These are phyloP conservation scores for Syzygium syzygioides DNA, from an alignment of 441 rosid genomes.

Conservation along the genomic window DNA sequence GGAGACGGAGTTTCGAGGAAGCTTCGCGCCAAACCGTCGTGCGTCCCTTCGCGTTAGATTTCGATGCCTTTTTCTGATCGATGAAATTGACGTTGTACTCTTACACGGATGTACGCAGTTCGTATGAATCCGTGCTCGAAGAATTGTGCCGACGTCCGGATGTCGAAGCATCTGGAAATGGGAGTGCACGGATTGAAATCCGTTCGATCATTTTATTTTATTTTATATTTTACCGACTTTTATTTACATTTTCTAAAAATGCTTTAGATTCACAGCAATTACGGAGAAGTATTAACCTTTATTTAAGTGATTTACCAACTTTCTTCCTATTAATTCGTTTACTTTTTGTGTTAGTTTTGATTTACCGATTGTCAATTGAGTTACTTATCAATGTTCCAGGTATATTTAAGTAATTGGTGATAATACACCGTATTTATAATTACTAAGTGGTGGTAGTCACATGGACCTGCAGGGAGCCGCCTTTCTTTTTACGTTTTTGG, in stretches of 20 bases:
- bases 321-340: not conserved
- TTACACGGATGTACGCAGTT: not conserved
- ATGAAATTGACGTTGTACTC: not conserved
- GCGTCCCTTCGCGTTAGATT: not conserved
- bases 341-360: not conserved
- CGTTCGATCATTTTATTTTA: no score
- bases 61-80: not conserved
- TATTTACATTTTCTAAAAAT: no score
- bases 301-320: not conserved
- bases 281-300: not conserved
- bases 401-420: not conserved
- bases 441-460: not conserved
- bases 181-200: not conserved
- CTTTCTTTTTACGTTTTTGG: not conserved
- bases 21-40: not conserved
- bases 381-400: not conserved
- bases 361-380: not conserved
- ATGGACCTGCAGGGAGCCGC: not conserved
- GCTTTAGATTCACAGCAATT: not conserved
- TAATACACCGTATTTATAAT: not conserved
- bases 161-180: not conserved
- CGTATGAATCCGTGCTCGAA: not conserved
- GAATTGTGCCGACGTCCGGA: not conserved
- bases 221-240: not conserved
- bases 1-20: not conserved